These are phyloP conservation scores for Solanum hybrid DNA, from an alignment of 305 asterid species.

Conservation along the genomic window DNA sequence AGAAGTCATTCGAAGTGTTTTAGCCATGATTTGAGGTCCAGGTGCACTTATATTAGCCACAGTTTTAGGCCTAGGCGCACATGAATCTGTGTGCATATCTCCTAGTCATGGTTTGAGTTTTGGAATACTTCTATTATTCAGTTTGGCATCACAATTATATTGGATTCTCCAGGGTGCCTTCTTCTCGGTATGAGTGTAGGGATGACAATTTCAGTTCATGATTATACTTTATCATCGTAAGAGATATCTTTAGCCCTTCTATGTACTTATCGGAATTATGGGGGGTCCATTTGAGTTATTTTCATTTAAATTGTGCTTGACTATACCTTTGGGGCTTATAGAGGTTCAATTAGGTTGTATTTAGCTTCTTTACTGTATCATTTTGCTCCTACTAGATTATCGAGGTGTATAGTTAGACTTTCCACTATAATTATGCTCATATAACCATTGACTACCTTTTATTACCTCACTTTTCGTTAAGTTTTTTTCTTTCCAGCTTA, in stretches of 20 bases:
- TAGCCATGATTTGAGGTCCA: not conserved
- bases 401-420: not conserved
- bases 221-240: not conserved
- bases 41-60: not conserved
- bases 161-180: not conserved
- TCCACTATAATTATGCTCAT: not conserved
- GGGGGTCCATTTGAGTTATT: not conserved
- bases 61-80: not conserved
- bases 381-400: not conserved
- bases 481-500: not conserved
- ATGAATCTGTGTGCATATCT: not conserved
- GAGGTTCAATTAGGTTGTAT: not conserved
- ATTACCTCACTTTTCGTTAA: not conserved
- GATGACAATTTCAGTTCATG: not conserved
- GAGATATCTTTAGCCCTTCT: not conserved
- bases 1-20: not conserved
- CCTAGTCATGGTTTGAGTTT: not conserved
- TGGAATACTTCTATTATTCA: not conserved
- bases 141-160: no score
- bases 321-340: not conserved
- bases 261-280: not conserved
- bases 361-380: not conserved
- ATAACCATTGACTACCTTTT: not conserved
- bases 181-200: not conserved
- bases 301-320: not conserved